Percentiles rank a stretch among this genome's conserved stretches.
phyloP scores from a whole-genome alignment of 352 stramenopile species.

The Aphanomyces astaci region DNA sequence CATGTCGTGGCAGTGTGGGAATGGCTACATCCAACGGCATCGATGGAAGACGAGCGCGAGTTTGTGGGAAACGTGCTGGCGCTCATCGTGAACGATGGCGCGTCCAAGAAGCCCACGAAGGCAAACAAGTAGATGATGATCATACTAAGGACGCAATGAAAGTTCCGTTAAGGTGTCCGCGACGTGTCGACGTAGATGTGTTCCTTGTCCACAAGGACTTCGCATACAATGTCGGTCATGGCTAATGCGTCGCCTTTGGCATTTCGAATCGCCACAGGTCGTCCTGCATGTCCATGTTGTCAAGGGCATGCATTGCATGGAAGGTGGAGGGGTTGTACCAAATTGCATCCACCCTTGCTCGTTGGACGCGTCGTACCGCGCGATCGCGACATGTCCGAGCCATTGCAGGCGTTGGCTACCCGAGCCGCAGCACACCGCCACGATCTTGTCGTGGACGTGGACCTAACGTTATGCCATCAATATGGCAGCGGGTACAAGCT shows the following conservation, averaged over 20 bases:
- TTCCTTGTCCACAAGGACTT: slow-evolving; percentile 45
- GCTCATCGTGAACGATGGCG: background rate
- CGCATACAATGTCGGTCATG: slow-evolving; percentile 54
- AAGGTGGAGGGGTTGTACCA: slow-evolving; percentile 23
- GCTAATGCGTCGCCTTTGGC: slow-evolving; percentile 26
- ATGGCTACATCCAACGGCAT: background rate
- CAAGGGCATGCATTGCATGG: too few relatives aligned
- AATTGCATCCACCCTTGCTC: slow-evolving; percentile 46
- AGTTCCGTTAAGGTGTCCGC: background rate
- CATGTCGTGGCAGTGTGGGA: slow-evolving; percentile 13
- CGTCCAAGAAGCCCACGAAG: background rate
- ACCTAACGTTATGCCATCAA: too few relatives aligned
- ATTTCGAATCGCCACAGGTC: slow-evolving; percentile 20
- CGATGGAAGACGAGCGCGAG: slow-evolving; percentile 2
- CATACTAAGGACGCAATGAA: too few relatives aligned
- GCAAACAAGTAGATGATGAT: background rate
- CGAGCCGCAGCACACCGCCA: slow-evolving; percentile 58
- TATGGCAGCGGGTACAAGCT: too few relatives aligned
- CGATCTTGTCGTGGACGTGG: slow-evolving; percentile 65
- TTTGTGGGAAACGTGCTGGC: slow-evolving; percentile 11
- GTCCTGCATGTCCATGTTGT: too few relatives aligned
- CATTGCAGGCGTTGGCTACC: slow-evolving; percentile 64
- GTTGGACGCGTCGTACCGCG: slow-evolving; percentile 44
- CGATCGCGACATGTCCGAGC: slow-evolving; percentile 64
- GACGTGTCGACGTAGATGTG: slow-evolving; percentile 66